Evolutionary conservation across 2,329 filamentous ascomycete genomes (phyloP), one percentile per base, ranked within the genome.

Genomic region (Colletotrichum sojae): DNA sequence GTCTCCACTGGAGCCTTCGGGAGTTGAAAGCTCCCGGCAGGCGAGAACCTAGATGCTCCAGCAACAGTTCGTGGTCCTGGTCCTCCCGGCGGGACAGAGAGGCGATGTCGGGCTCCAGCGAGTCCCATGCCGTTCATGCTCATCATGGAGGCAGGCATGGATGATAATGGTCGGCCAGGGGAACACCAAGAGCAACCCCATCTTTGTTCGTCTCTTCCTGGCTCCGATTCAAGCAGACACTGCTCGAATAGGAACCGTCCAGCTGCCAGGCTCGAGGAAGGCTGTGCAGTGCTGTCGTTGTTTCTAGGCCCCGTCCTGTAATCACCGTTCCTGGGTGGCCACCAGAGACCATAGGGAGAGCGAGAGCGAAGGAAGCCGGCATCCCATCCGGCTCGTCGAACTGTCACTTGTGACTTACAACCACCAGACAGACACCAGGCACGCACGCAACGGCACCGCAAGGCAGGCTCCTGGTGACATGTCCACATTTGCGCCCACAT

Each of bases 401-500:
- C 27, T 5, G 40, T n/a, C 40, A 43, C 10, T 43, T n/a, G 12
- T 43, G 8, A 36, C 31, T 36, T 36, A 36, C 31, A 36, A 10
- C 12, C 40, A 43, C 39, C 40, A 43, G 40, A 13, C 40, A 40
- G 36, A 40, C 40, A 43, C 13, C 40, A 52, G 20, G 4, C 49
- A 12, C 22, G 22, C 22, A 16, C 22, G 12, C 40, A 43, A 43
- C 13, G 5, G 20, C n/a, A 52, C 10, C 10, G 16, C 49, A 52
- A 27, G 49, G 13, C 40, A 27, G 49, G 13, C 40, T 52, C 20
- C 49, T 48, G 15, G 22, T 49, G 27, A 43, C 61, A 63, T 63
- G 31, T 52, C 64, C 59, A 63, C 64, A 56, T 63, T 20, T 63
- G 53, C 65, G 53, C 60, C 65, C 53, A 63, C 60, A 46, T 58